Evolutionary conservation across 257 asterid genomes (phyloP), one percentile per base, ranked within the genome.

Genomic region (Ilex aquifolium): DNA sequence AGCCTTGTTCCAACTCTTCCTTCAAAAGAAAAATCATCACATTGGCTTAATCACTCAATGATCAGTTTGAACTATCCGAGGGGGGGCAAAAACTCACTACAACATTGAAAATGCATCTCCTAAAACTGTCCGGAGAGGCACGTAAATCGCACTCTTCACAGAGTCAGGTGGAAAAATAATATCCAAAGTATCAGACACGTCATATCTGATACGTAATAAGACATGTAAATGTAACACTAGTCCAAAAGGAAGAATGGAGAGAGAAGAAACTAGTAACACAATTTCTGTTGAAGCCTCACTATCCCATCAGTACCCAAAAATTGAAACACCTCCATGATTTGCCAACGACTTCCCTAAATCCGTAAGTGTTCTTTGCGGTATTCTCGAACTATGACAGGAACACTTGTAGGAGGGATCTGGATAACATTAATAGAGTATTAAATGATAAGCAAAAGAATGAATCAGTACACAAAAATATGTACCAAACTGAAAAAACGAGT

Each of bases 351-450:
- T 69, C 73, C 44, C 79, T 76, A 72, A 54, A 74, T 71, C 95
- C 91, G 82, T 59, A 90, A 49, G 73, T 83, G 82, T 60, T 87
- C 97, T 65, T 80, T 65, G 56, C 89, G 75, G 59, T 87, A 85
- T 61, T 90, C 90, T 49, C 90, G 85, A 55, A 90, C 97, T 50
- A 87, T 87, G 46, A 90, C 95, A 64, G 97, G 95, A 31, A 87
- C 90, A 55, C 97, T 87, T 7, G 95, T 85, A 0, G 95, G 91
- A 65, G 97, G 97, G 59, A 90, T 85, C 97, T 90, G 77, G 56
- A 72, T 56, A 77, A 52, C 39, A 48, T 59, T 50, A n/a, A 55
- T 63, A 31, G n/a, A n/a, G 66, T 36, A 36, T 8, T 36, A 36
- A 36, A 4, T 36, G 42, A 36, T 36, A 36, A 36, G 42, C 42